Evolutionary conservation across 2,329 filamentous ascomycete species (phyloP).

Genomic region (Beauveria scarabaeidicola): DNA sequence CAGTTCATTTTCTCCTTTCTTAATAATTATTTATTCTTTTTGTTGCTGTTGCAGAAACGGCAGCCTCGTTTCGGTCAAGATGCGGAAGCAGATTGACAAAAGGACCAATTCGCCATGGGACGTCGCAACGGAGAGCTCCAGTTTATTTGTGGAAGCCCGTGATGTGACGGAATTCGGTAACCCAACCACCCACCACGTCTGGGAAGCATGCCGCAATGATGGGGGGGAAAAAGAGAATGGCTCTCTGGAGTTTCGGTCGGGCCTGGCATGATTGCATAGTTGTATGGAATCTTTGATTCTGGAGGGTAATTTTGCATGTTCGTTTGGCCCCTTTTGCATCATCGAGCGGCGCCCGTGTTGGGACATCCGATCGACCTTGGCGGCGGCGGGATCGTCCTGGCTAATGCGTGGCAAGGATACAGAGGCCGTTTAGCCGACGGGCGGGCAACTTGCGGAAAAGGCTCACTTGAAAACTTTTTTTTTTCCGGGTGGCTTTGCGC

Average conservation of each 20-base stretch:
- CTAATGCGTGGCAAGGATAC: neutral
- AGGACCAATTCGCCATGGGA: neutral
- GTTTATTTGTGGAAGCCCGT: neutral
- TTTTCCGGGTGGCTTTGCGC: no score
- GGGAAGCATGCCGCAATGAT: no score
- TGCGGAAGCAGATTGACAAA: neutral
- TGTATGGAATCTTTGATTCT: neutral
- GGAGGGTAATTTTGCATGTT: neutral
- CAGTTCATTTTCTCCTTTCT: neutral
- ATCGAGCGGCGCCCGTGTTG: neutral
- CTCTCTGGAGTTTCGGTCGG: neutral
- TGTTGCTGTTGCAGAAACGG: neutral
- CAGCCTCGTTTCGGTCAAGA: neutral
- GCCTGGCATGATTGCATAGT: neutral
- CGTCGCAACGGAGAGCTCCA: slow-evolving; percentile 1
- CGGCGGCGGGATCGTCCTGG: neutral
- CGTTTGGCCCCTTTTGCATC: neutral
- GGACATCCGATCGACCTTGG: neutral
- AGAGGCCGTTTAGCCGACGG: no score
- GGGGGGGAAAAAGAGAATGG: no score
- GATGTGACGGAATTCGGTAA: neutral
- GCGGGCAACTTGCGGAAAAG: no score
- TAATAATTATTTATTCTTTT: neutral
- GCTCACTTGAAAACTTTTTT: no score
- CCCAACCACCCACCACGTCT: neutral